Percentiles rank a stretch among this genome's conserved stretches.
These are phyloP conservation scores for Colletotrichum noveboracense DNA, from an alignment of 2,329 filamentous ascomycete genomes.

Conservation along the genomic window DNA sequence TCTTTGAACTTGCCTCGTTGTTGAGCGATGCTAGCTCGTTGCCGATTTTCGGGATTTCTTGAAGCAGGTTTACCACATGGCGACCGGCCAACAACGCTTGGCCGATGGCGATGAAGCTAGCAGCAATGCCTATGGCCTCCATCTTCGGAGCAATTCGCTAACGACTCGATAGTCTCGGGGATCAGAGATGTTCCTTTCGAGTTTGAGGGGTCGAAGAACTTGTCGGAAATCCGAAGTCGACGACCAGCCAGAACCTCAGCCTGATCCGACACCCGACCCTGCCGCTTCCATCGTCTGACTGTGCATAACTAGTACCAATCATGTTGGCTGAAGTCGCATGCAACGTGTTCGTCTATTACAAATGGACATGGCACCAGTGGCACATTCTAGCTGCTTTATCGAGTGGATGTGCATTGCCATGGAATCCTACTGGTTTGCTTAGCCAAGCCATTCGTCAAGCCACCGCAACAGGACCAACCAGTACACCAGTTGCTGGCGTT, in stretches of 20 bases:
- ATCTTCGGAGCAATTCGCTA: not conserved
- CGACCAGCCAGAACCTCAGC: not conserved
- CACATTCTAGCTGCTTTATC: not conserved
- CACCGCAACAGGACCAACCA: fast-evolving
- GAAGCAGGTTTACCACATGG: not conserved
- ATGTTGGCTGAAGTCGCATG: not conserved
- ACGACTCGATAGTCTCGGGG: not conserved
- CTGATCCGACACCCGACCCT: not conserved
- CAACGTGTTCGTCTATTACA: not conserved
- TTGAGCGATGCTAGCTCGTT: not conserved
- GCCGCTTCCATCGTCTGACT: not conserved
- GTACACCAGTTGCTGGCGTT: fast-evolving
- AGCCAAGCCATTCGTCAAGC: not conserved
- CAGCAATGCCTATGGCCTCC: slow-evolving; percentile 11
- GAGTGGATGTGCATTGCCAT: not conserved
- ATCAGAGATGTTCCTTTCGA: not conserved
- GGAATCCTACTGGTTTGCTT: not conserved
- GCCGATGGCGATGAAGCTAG: slow-evolving; percentile 18
- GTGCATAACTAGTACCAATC: not conserved
- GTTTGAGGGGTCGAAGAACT: not conserved
- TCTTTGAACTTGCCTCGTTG: not conserved
- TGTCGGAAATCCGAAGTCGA: not conserved
- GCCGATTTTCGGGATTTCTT: not conserved
- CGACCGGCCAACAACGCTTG: not conserved
- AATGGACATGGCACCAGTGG: not conserved